These are phyloP conservation scores for Carex scoparia DNA, from an alignment of 176 grass and related monocot species.

Conservation along the genomic window DNA sequence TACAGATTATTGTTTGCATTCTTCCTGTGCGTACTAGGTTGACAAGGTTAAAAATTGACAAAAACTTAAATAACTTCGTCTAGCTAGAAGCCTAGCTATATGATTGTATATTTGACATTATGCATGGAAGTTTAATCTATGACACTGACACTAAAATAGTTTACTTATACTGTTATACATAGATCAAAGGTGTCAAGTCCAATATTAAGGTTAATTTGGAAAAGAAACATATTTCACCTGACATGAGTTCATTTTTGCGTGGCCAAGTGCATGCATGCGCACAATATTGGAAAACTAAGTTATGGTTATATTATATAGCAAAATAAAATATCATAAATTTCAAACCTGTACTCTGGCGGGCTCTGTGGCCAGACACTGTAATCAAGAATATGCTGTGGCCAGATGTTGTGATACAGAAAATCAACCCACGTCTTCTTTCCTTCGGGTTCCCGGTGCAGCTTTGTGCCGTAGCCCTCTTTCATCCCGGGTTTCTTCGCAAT, in stretches of 20 bases:
- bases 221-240: neutral
- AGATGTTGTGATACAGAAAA: conserved; percentile 74
- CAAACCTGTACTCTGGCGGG: conserved; percentile 33
- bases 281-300: neutral
- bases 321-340: neutral
- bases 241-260: neutral
- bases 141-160: neutral
- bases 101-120: too few species aligned
- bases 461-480: conserved; percentile 61
- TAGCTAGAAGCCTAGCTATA: too few species aligned
- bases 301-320: neutral
- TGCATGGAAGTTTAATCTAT: too few species aligned
- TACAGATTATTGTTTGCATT: too few species aligned
- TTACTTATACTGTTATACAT: neutral
- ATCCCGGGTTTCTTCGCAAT: conserved; percentile 31
- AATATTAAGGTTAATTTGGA: neutral
- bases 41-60: too few species aligned
- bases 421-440: conserved; percentile 78
- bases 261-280: neutral
- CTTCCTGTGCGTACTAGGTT: too few species aligned
- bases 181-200: neutral
- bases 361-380: conserved; percentile 41
- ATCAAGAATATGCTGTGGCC: conserved; percentile 41
- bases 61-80: too few species aligned
- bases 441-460: conserved; percentile 31